A percentile compares a stretch with the other conserved stretches of the same genome.
Evolutionary conservation across 345 rosid species (phyloP).

Genomic region (Euphorbia pulcherrima): DNA sequence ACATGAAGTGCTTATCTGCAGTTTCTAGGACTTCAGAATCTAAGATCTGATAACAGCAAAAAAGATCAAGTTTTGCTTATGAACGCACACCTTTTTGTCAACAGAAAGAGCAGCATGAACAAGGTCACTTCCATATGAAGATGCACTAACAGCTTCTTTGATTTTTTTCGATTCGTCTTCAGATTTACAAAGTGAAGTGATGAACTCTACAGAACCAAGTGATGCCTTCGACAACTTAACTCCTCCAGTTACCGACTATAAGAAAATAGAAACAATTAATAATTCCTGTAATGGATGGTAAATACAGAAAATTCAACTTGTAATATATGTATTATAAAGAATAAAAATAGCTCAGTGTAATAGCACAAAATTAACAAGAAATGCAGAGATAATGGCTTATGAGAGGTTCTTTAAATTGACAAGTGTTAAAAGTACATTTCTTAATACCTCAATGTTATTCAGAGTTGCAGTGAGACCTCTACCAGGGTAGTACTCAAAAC

Average conservation of each 20-base stretch:
- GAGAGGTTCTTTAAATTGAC: background rate
- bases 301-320: slow-evolving; percentile 17
- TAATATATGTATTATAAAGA: background rate
- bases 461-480: slow-evolving; percentile 89
- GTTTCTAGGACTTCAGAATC: background rate
- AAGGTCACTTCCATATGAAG: slow-evolving; percentile 71
- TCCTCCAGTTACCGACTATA: slow-evolving; percentile 58
- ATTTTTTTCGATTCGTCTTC: slow-evolving; percentile 71
- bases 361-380: background rate
- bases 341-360: background rate
- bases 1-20: background rate
- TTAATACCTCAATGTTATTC: slow-evolving; percentile 57
- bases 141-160: slow-evolving; percentile 71
- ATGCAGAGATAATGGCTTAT: background rate
- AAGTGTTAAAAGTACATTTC: background rate
- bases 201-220: slow-evolving; percentile 91
- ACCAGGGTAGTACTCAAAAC: slow-evolving; percentile 91
- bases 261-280: slow-evolving; percentile 19
- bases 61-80: background rate
- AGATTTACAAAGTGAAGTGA: slow-evolving; percentile 70
- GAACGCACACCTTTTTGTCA: slow-evolving; percentile 63
- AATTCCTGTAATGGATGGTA: slow-evolving; percentile 14
- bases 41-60: background rate
- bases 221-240: slow-evolving; percentile 62
- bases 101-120: slow-evolving; percentile 97